phyloP scores from a whole-genome alignment of 345 rosid genomes.

The Citrus cavaleriei region DNA sequence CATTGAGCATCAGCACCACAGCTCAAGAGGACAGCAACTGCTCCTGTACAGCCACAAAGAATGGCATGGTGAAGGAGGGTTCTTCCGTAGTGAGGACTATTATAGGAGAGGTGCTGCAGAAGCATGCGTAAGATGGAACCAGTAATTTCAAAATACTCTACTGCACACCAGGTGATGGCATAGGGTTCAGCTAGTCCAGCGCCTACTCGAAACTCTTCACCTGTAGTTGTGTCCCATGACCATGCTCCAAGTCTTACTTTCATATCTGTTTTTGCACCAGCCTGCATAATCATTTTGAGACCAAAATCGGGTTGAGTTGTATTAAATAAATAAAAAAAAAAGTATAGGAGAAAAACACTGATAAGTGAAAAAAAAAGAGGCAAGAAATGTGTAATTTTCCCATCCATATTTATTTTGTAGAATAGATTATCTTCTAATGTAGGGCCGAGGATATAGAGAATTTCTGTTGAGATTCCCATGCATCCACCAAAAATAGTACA shows the following conservation, averaged over 20 bases:
- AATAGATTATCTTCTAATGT: neutral
- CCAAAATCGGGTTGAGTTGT: neutral
- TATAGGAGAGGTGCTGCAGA: slow-evolving; percentile 43
- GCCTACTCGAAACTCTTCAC: slow-evolving; percentile 91
- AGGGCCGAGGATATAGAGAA: neutral
- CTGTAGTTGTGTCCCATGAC: slow-evolving; percentile 89
- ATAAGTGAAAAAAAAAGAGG: neutral
- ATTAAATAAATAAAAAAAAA: too few relatives aligned
- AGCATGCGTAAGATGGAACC: slow-evolving; percentile 73
- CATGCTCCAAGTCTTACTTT: slow-evolving; percentile 87
- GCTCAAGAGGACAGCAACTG: slow-evolving; percentile 59
- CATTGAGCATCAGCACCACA: slow-evolving; percentile 60
- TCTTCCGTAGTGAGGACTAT: slow-evolving; percentile 61
- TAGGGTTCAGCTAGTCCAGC: slow-evolving; percentile 98
- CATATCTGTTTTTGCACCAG: slow-evolving; percentile 52
- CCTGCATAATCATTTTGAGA: slow-evolving; percentile 40
- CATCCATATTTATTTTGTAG: neutral
- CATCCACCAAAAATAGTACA: neutral
- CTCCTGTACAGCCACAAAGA: slow-evolving; percentile 74
- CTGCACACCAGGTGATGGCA: slow-evolving; percentile 83
- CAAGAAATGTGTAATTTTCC: neutral
- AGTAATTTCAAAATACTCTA: slow-evolving; percentile 81
- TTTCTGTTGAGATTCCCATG: neutral
- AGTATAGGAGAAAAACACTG: neutral
- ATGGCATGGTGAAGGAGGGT: slow-evolving; percentile 93